Percentiles rank a stretch among this genome's conserved stretches.
Conservation (phyloP, 1,139 yeast genomes). For the Yamadazyma epiphylla region DNA sequence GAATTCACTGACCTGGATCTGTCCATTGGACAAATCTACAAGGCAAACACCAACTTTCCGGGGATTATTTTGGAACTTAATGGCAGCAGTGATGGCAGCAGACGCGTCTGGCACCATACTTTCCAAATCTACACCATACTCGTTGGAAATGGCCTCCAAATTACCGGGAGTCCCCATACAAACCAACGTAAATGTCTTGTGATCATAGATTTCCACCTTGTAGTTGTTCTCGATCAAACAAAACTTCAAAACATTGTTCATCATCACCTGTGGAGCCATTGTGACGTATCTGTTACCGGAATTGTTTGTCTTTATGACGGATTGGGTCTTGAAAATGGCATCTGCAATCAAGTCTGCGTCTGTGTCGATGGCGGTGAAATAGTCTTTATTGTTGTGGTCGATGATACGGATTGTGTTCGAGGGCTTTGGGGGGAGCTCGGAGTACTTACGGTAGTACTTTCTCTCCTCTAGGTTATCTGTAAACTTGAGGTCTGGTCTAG, state of each 20-base stretch:
- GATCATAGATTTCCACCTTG: conserved; percentile 73
- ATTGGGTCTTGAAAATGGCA: conserved; percentile 72
- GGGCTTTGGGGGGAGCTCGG: conserved; percentile 48
- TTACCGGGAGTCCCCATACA: conserved; percentile 89
- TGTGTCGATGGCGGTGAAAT: conserved; percentile 68
- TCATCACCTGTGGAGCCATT: conserved; percentile 69
- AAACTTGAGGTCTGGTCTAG: conserved; percentile 55
- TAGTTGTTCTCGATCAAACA: conserved; percentile 66
- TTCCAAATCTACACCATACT: conserved; percentile 58
- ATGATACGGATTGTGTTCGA: conserved; percentile 58
- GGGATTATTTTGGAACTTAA: conserved; percentile 49
- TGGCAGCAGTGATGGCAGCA: conserved; percentile 71
- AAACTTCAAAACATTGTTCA: conserved; percentile 56
- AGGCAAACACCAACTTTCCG: conserved; percentile 74
- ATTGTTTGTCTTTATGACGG: conserved; percentile 62
- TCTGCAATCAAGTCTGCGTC: conserved; percentile 87
- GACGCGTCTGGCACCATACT: conserved; percentile 59
- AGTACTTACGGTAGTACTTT: conserved; percentile 58
- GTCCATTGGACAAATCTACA: conserved; percentile 66
- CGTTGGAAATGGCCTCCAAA: conserved; percentile 44
- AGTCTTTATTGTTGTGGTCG: conserved; percentile 67
- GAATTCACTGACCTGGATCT: conserved; percentile 73
- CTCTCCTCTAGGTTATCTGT: conserved; percentile 61
- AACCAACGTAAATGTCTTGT: conserved; percentile 53
- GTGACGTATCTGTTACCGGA: conserved; percentile 66